phyloP scores from a whole-genome alignment of 331 rosid species.

The Telfairia occidentalis region DNA sequence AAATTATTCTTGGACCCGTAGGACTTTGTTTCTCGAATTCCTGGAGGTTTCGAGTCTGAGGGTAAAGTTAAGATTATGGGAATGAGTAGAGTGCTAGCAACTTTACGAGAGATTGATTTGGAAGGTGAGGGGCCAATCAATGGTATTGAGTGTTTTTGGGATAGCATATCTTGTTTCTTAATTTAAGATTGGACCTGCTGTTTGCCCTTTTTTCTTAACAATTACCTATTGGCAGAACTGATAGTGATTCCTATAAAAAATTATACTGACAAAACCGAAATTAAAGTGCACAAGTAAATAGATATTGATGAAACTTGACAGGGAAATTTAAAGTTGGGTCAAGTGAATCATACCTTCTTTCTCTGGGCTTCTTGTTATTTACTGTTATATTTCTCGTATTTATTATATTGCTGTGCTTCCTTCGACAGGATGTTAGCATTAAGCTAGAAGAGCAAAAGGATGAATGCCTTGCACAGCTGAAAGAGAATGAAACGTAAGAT shows the following conservation, averaged over 20 bases:
- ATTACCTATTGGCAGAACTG: not conserved
- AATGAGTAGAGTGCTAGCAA: not conserved
- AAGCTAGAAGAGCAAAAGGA: constrained; percentile 95
- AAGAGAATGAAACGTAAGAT: constrained; percentile 93
- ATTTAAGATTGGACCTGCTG: not conserved
- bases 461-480: constrained; percentile 74
- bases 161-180: not conserved
- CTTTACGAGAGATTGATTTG: not conserved
- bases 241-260: not conserved
- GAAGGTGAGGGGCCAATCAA: not conserved
- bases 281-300: not conserved
- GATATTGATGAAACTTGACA: not conserved
- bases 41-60: not conserved
- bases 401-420: constrained; percentile 12
- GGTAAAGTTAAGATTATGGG: not conserved
- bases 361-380: not conserved
- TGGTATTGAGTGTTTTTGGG: not conserved
- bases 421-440: constrained; percentile 66
- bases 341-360: not conserved
- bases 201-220: not conserved
- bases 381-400: not conserved
- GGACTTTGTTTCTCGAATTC: not conserved
- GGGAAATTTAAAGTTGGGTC: not conserved
- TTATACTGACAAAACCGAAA: not conserved
- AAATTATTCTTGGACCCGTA: not conserved